Conservation (phyloP, 306 rosid genomes). For the Trifolium repens region DNA sequence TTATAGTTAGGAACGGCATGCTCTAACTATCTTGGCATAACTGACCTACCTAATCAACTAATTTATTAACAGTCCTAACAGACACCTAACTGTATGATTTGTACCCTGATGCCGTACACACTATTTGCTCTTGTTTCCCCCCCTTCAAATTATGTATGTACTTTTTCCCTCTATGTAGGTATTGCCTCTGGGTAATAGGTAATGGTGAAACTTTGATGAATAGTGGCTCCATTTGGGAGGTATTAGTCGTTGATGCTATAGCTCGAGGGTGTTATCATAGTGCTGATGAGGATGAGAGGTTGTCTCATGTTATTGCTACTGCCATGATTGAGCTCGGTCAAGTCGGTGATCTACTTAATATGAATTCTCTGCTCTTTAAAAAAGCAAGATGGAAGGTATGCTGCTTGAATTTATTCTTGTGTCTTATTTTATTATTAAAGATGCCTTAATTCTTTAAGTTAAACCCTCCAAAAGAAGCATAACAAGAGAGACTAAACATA, state of each 20-base stretch:
- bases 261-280: slow-evolving; percentile 49
- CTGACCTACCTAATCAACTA: background rate
- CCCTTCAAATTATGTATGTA: background rate
- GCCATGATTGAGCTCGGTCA: slow-evolving; percentile 53
- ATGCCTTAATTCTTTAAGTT: background rate
- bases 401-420: slow-evolving; percentile 7
- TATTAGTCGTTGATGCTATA: slow-evolving; percentile 47
- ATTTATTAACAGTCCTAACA: background rate
- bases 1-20: background rate
- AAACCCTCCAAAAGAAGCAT: slow-evolving; percentile 3
- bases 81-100: slow-evolving; percentile 12
- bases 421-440: background rate
- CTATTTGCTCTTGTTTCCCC: background rate
- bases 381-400: slow-evolving; percentile 62
- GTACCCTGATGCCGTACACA: background rate
- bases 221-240: slow-evolving; percentile 56
- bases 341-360: slow-evolving; percentile 39
- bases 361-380: slow-evolving; percentile 43
- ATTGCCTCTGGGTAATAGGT: slow-evolving; percentile 69
- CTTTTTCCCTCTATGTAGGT: slow-evolving; percentile 41
- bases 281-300: slow-evolving; percentile 55
- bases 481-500: too few species aligned
- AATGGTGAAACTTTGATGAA: slow-evolving; percentile 52
- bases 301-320: slow-evolving; percentile 46
- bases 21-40: slow-evolving; percentile 1